Conservation (phyloP, 202 grass and related monocot genomes). For the Setaria italica region DNA sequence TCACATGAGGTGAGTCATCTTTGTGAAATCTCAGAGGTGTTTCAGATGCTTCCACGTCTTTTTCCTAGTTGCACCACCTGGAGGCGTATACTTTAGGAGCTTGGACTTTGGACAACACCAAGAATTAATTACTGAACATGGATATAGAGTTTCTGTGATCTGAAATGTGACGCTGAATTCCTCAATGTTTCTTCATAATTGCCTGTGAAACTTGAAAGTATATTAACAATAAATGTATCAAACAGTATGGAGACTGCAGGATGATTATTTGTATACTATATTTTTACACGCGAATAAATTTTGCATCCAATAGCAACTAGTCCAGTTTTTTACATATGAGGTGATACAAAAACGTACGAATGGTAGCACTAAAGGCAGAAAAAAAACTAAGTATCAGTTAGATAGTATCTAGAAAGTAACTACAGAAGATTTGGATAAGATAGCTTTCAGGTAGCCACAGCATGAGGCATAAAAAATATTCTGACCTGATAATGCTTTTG, state of each 20-base stretch:
- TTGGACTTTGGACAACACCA: constrained; percentile 39
- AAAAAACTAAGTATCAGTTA: background rate
- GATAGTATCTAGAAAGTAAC: constrained; percentile 51
- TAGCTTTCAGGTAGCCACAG: constrained; percentile 8
- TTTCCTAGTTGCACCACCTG: background rate
- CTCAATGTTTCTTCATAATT: background rate
- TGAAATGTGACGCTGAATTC: constrained; percentile 16
- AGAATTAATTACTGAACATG: constrained; percentile 9
- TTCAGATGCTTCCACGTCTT: constrained; percentile 44
- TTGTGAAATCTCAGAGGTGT: constrained; percentile 10
- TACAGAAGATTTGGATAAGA: constrained; percentile 51
- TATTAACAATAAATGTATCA: background rate
- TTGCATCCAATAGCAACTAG: background rate
- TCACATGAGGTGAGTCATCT: constrained; percentile 19
- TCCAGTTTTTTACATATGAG: background rate
- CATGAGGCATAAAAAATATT: constrained; percentile 41
- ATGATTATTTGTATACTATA: background rate
- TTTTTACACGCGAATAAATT: background rate
- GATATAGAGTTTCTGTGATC: background rate
- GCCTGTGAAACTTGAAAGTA: constrained; percentile 5
- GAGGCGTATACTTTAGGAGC: constrained; percentile 4
- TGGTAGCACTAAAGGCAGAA: background rate
- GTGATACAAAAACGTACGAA: background rate
- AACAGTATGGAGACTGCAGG: background rate
- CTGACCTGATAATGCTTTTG: constrained; percentile 37